Evolutionary conservation across 2,329 filamentous ascomycete genomes (phyloP).

Genomic region (Davidsoniella neocaledoniae): DNA sequence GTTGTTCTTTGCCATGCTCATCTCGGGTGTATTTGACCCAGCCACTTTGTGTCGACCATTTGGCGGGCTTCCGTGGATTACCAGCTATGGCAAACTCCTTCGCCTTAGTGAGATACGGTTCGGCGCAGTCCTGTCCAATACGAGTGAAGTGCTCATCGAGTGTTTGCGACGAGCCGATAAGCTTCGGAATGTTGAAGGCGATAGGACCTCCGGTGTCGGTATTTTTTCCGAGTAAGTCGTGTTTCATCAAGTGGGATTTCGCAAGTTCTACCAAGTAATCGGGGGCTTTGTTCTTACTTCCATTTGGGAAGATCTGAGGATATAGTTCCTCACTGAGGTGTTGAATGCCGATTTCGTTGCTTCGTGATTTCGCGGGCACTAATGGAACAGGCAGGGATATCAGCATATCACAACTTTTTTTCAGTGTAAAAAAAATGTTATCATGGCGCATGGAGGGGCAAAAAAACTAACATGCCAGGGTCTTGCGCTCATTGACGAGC

Average conservation of each 20-base stretch:
- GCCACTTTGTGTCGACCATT: constrained; percentile 66
- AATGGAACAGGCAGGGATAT: constrained; percentile 12
- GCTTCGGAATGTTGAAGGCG: constrained; percentile 64
- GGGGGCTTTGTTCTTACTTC: constrained; percentile 35
- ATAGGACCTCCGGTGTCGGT: constrained; percentile 61
- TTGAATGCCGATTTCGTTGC: constrained; percentile 89
- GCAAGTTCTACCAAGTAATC: constrained; percentile 60
- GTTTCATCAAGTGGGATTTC: constrained; percentile 63
- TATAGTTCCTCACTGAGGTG: constrained; percentile 76
- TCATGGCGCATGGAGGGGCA: not conserved
- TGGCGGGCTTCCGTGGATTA: constrained; percentile 41
- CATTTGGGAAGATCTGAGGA: constrained; percentile 59
- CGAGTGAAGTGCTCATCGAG: constrained; percentile 90
- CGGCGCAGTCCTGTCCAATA: constrained; percentile 69
- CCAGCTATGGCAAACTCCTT: constrained; percentile 53
- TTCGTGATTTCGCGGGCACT: constrained; percentile 46
- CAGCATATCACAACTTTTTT: constrained; percentile 1
- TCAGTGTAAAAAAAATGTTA: not conserved
- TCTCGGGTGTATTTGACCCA: constrained; percentile 87
- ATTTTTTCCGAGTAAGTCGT: constrained; percentile 82
- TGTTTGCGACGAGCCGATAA: constrained; percentile 50
- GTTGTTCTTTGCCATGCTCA: constrained; percentile 32
- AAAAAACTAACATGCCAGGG: constrained; percentile 25
- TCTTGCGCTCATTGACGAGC: constrained; percentile 14
- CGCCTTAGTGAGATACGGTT: constrained; percentile 63